Conservation (phyloP, 2,329 filamentous ascomycete species). For the Byssochlamys sp. region DNA sequence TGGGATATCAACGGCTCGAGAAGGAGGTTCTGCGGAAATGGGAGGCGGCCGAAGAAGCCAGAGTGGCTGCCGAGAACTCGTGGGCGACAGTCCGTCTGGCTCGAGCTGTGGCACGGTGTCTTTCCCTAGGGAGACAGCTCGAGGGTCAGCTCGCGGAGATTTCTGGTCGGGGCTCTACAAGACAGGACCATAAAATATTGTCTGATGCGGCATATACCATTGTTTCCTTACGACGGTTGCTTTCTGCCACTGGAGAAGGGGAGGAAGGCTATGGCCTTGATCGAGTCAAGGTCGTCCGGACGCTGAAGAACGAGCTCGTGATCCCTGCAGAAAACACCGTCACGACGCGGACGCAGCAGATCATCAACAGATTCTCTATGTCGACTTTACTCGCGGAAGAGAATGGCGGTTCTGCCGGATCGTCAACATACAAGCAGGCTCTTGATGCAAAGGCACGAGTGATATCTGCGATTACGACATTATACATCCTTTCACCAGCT, state of each 20-base stretch:
- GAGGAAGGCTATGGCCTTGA: conserved; percentile 71
- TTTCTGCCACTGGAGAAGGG: conserved; percentile 56
- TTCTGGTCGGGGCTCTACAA: conserved; percentile 36
- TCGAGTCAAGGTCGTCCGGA: conserved; percentile 60
- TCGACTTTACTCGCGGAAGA: conserved; percentile 38
- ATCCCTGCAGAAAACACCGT: conserved; percentile 64
- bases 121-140: conserved; percentile 74
- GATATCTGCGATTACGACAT: conserved; percentile 61
- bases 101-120: conserved; percentile 63
- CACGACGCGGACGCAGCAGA: conserved; percentile 63
- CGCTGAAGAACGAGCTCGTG: conserved; percentile 60
- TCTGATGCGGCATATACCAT: conserved; percentile 75
- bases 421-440: conserved; percentile 47
- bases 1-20: conserved; percentile 76
- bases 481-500: conserved; percentile 73
- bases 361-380: conserved; percentile 75
- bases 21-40: conserved; percentile 79
- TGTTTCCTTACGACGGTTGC: conserved; percentile 62
- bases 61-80: conserved; percentile 64
- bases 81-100: conserved; percentile 72
- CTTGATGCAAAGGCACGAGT: conserved; percentile 69
- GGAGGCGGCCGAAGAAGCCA: conserved; percentile 74
- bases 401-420: conserved; percentile 13
- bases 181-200: conserved; percentile 67
- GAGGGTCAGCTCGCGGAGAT: conserved; percentile 75